These are phyloP conservation scores for Austroboletus novae-zelandiae DNA, from an alignment of 1,284 basidiomycete genomes.

Conservation along the genomic window DNA sequence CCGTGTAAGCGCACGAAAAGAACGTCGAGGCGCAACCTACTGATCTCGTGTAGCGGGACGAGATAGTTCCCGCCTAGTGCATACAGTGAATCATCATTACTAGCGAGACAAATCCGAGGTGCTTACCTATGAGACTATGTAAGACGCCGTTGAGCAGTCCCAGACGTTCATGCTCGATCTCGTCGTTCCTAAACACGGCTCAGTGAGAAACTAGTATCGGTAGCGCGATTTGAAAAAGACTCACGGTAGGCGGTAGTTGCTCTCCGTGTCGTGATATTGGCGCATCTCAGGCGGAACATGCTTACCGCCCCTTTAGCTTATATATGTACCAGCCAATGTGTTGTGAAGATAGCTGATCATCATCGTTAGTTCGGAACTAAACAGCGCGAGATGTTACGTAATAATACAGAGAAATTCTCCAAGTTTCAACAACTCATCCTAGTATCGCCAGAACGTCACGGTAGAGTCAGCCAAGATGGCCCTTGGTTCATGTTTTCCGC, in stretches of 20 bases:
- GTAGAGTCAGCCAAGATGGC: too few relatives aligned
- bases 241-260: conserved; percentile 6
- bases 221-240: not conserved
- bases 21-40: not conserved
- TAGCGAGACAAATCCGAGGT: not conserved
- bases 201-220: not conserved
- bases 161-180: conserved; percentile 4
- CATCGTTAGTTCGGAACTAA: not conserved
- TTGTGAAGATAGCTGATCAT: not conserved
- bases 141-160: conserved; percentile 4
- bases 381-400: too few relatives aligned
- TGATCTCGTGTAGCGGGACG: conserved; percentile 3
- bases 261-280: conserved; percentile 6
- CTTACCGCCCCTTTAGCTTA: not conserved
- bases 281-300: not conserved
- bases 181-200: conserved; percentile 1
- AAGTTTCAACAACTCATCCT: too few relatives aligned
- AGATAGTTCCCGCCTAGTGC: conserved; percentile 6
- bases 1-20: not conserved
- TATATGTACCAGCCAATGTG: too few relatives aligned
- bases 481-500: too few relatives aligned
- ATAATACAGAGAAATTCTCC: too few relatives aligned
- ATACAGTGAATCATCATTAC: too few relatives aligned
- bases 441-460: too few relatives aligned
- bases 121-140: conserved; percentile 1